Percentiles rank a stretch among this genome's conserved stretches.
Evolutionary conservation across 2,329 filamentous ascomycete genomes (phyloP).

Genomic region (Pseudogymnoascus sp.): DNA sequence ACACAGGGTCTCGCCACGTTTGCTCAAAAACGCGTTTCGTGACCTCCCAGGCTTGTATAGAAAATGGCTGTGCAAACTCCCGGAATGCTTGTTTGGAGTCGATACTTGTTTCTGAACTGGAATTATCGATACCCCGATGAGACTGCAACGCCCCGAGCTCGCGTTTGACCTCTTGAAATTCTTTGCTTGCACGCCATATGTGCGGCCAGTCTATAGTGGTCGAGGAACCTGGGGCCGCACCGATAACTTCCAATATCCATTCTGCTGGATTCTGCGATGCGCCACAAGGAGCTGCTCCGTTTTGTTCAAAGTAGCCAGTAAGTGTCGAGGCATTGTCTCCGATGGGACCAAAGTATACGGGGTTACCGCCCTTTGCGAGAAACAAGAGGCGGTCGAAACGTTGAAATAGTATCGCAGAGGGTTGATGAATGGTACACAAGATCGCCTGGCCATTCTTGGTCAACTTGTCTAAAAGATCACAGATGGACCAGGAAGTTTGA

Average conservation of each 20-base stretch:
- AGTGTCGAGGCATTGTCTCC: constrained; percentile 51
- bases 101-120: constrained; percentile 20
- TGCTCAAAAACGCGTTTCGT: constrained; percentile 61
- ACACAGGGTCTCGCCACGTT: constrained; percentile 66
- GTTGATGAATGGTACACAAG: constrained; percentile 49
- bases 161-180: constrained; percentile 31
- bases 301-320: constrained; percentile 50
- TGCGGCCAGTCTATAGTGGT: constrained; percentile 51
- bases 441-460: constrained; percentile 47
- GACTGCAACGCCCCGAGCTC: constrained; percentile 48
- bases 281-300: neutral
- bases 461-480: constrained; percentile 53
- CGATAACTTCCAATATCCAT: constrained; percentile 62
- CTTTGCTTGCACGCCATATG: constrained; percentile 47
- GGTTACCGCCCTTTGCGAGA: constrained; percentile 56
- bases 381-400: constrained; percentile 56
- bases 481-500: constrained; percentile 57
- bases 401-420: constrained; percentile 45
- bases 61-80: constrained; percentile 71
- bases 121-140: constrained; percentile 30
- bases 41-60: constrained; percentile 54
- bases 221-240: constrained; percentile 53
- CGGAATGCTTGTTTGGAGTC: constrained; percentile 22
- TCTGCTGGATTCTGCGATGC: constrained; percentile 58
- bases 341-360: constrained; percentile 63